A percentile compares a stretch with the other conserved stretches of the same genome.
These are phyloP conservation scores for Agarophyton chilense DNA, from an alignment of 23 red algal species.

Conservation along the genomic window DNA sequence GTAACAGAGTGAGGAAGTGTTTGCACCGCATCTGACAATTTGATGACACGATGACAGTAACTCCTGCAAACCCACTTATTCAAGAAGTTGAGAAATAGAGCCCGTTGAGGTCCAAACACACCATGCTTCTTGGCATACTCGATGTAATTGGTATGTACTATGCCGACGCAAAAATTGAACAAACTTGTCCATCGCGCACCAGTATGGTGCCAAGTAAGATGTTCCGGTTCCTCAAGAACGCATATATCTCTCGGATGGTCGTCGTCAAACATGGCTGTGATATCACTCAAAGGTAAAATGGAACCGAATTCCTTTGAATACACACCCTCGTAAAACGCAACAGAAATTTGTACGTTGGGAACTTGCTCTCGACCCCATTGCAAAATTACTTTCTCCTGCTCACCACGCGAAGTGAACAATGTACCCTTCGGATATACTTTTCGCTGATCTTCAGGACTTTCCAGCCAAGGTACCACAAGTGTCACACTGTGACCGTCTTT, in stretches of 20 bases:
- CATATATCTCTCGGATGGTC: slow-evolving; percentile 60
- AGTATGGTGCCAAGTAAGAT: slow-evolving; percentile 80
- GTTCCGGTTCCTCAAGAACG: slow-evolving; percentile 87
- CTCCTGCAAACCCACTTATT: slow-evolving; percentile 80
- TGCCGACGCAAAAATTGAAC: slow-evolving; percentile 69
- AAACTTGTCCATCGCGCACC: slow-evolving; percentile 66
- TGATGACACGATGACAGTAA: slow-evolving; percentile 80
- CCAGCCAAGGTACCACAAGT: slow-evolving; percentile 81
- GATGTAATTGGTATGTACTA: slow-evolving; percentile 79
- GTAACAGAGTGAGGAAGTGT: slow-evolving; percentile 66
- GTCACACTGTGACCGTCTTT: slow-evolving; percentile 56
- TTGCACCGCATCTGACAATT: slow-evolving; percentile 82
- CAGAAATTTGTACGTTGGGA: slow-evolving; percentile 13
- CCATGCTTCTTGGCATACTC: slow-evolving; percentile 79
- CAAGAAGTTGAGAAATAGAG: slow-evolving; percentile 69
- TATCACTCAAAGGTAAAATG: slow-evolving; percentile 77
- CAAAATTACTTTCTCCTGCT: slow-evolving; percentile 58
- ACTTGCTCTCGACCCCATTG: slow-evolving; percentile 56
- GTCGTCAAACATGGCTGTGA: slow-evolving; percentile 65
- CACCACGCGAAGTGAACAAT: slow-evolving; percentile 50
- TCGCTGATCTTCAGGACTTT: slow-evolving; percentile 68
- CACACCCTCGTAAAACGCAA: slow-evolving; percentile 73
- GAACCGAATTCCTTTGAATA: slow-evolving; percentile 75
- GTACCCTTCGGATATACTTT: slow-evolving; percentile 69
- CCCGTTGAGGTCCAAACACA: slow-evolving; percentile 60